Conservation (phyloP, 1,284 basidiomycete species). For the Ustilago cynodontis region DNA sequence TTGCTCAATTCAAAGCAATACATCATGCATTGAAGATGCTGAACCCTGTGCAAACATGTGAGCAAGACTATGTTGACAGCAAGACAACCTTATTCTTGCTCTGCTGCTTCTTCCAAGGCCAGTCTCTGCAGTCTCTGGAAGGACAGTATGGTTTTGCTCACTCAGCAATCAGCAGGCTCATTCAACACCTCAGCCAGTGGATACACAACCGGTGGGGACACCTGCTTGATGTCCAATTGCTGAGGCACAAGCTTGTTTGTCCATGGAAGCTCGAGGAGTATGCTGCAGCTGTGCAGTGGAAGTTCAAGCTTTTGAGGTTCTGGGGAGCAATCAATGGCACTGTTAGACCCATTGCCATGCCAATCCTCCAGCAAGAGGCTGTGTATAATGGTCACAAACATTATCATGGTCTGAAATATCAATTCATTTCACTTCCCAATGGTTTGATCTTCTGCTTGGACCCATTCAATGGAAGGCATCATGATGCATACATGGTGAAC, state of each 20-base stretch:
- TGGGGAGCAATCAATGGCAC: constrained; percentile 19
- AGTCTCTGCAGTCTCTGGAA: background rate
- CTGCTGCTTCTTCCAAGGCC: background rate
- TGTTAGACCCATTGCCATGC: constrained; percentile 11
- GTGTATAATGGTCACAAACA: constrained; percentile 17
- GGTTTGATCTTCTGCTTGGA: constrained; percentile 11
- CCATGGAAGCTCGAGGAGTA: constrained; percentile 6
- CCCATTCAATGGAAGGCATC: background rate
- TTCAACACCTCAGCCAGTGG: background rate
- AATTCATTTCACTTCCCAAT: constrained; percentile 9
- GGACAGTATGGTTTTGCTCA: background rate
- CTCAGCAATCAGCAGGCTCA: background rate
- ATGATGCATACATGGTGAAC: background rate
- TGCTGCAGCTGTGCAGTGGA: constrained; percentile 8
- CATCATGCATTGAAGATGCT: constrained; percentile 6
- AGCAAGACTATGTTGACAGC: constrained; percentile 13
- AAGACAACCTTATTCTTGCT: constrained; percentile 9
- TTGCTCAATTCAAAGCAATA: constrained; percentile 1
- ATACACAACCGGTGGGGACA: constrained; percentile 6
- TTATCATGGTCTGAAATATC: constrained; percentile 12
- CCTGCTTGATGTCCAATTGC: background rate
- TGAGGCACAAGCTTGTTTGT: background rate
- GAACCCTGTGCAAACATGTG: background rate
- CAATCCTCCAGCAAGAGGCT: background rate
- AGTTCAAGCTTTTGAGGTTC: background rate